Conservation (phyloP, 2,329 filamentous ascomycete species). For the Botrytis medusae region DNA sequence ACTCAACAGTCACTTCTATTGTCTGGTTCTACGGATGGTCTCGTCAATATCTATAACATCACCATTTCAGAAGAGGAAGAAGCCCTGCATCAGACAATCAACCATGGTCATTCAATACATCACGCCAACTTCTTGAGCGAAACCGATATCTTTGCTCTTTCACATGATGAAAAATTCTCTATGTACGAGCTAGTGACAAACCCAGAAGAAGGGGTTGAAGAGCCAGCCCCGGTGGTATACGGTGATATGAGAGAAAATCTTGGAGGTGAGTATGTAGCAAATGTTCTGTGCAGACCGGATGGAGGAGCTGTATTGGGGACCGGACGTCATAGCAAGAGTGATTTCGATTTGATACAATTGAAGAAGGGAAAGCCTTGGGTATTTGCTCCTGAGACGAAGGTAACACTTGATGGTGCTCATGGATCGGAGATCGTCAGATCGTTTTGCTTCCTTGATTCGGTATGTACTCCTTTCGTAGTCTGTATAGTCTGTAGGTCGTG, state of each 20-base stretch:
- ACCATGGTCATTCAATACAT: slow-evolving; percentile 73
- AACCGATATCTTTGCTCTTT: slow-evolving; percentile 68
- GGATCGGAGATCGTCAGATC: slow-evolving; percentile 62
- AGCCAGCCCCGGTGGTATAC: slow-evolving; percentile 53
- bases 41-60: slow-evolving; percentile 75
- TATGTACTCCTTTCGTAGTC: slow-evolving; percentile 30
- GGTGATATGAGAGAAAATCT: slow-evolving; percentile 68
- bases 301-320: slow-evolving; percentile 62
- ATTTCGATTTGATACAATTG: slow-evolving; percentile 61
- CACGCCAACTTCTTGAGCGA: slow-evolving; percentile 68
- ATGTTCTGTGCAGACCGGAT: slow-evolving; percentile 60
- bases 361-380: slow-evolving; percentile 54
- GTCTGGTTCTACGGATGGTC: slow-evolving; percentile 76
- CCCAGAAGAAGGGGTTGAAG: slow-evolving; percentile 56
- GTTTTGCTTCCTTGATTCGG: slow-evolving; percentile 63
- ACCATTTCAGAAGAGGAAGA: slow-evolving; percentile 73
- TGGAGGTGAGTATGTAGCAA: slow-evolving; percentile 71
- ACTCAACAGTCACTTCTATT: slow-evolving; percentile 61
- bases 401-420: slow-evolving; percentile 62
- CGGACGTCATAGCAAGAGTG: slow-evolving; percentile 61
- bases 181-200: slow-evolving; percentile 69
- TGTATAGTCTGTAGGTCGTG: background rate
- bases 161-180: slow-evolving; percentile 75
- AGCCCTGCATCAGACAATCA: slow-evolving; percentile 73
- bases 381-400: slow-evolving; percentile 54